phyloP scores from a whole-genome alignment of 1,284 basidiomycete genomes.

The Inonotus obliquus region DNA sequence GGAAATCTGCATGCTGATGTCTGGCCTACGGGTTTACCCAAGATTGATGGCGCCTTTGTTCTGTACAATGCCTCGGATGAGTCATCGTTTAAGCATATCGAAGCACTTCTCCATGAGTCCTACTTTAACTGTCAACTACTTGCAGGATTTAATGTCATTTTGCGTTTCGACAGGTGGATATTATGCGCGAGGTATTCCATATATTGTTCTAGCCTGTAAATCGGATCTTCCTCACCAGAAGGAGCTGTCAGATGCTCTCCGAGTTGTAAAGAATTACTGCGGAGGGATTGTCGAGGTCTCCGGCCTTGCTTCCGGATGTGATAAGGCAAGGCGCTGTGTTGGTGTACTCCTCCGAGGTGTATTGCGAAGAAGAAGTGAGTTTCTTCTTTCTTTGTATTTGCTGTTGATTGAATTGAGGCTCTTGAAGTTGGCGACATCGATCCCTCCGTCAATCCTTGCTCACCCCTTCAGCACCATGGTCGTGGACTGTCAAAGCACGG shows the following conservation, averaged over 20 bases:
- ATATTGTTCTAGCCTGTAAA: conserved; percentile 72
- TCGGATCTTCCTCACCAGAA: conserved; percentile 56
- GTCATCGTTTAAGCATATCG: conserved; percentile 58
- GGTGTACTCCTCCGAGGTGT: conserved; percentile 12
- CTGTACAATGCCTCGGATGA: conserved; percentile 68
- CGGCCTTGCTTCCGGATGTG: conserved; percentile 10
- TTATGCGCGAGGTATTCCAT: conserved; percentile 48
- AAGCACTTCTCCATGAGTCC: conserved; percentile 56
- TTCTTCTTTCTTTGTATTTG: background rate
- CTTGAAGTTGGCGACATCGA: conserved; percentile 9
- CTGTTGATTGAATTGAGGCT: background rate
- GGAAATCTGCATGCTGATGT: conserved; percentile 18
- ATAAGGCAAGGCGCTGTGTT: conserved; percentile 16
- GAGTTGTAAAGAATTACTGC: conserved; percentile 48
- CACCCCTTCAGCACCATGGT: conserved; percentile 7
- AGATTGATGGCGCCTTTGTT: conserved; percentile 65
- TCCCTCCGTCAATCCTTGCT: conserved; percentile 12
- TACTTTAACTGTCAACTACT: background rate
- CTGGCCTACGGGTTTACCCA: conserved; percentile 46
- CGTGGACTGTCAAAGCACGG: conserved; percentile 2
- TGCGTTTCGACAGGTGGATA: conserved; percentile 43
- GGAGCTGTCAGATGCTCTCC: conserved; percentile 46
- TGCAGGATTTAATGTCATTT: conserved; percentile 17
- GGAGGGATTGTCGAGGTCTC: conserved; percentile 17
- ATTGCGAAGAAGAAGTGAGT: conserved; percentile 10